A percentile compares a stretch with the other conserved stretches of the same genome.
Conservation (phyloP, 495 filamentous ascomycete genomes). For the Recurvomyces mirabilis region DNA sequence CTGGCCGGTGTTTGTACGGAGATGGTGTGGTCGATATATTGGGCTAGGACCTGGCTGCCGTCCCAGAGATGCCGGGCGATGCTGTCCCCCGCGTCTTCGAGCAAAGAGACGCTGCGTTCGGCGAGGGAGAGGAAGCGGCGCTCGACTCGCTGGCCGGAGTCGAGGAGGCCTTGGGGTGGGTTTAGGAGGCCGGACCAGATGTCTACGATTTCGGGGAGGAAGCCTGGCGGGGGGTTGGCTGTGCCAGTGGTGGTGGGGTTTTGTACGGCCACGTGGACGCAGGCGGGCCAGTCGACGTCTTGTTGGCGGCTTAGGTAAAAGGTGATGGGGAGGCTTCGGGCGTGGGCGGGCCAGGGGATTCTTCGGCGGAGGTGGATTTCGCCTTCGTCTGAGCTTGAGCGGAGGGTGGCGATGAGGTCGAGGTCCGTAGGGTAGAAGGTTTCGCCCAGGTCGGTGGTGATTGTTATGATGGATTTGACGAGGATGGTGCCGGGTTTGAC, state of each 20-base stretch:
- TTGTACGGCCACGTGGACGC: slow-evolving; percentile 26
- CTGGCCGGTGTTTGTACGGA: slow-evolving; percentile 8
- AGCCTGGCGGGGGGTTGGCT: slow-evolving; percentile 4
- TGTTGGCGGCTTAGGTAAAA: slow-evolving; percentile 20
- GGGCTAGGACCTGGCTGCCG: slow-evolving; percentile 49
- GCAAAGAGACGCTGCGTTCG: slow-evolving; percentile 39
- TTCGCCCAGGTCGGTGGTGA: slow-evolving; percentile 88
- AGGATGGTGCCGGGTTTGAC: slow-evolving; percentile 13
- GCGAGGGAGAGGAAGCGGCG: slow-evolving; percentile 35
- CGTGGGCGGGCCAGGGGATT: slow-evolving; percentile 41
- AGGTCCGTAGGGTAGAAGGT: slow-evolving; percentile 59
- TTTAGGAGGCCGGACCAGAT: slow-evolving; percentile 45
- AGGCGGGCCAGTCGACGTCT: slow-evolving; percentile 20
- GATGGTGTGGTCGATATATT: slow-evolving; percentile 32
- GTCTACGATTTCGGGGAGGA: slow-evolving; percentile 41
- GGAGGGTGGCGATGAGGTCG: slow-evolving; percentile 42
- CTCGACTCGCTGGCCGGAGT: slow-evolving; percentile 42
- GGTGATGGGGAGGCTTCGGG: slow-evolving; percentile 39
- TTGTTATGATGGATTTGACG: slow-evolving; percentile 50
- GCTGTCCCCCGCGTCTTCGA: slow-evolving; percentile 89
- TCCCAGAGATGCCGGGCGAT: slow-evolving; percentile 95
- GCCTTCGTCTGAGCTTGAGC: slow-evolving; percentile 23
- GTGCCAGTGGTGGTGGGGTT: slow-evolving; percentile 14
- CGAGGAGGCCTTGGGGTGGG: slow-evolving; percentile 24
- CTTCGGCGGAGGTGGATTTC: slow-evolving; percentile 36